A percentile compares a stretch with the other conserved stretches of the same genome.
These are phyloP conservation scores for Oryza punctata DNA, from an alignment of 176 grass and related monocot species.

Conservation along the genomic window DNA sequence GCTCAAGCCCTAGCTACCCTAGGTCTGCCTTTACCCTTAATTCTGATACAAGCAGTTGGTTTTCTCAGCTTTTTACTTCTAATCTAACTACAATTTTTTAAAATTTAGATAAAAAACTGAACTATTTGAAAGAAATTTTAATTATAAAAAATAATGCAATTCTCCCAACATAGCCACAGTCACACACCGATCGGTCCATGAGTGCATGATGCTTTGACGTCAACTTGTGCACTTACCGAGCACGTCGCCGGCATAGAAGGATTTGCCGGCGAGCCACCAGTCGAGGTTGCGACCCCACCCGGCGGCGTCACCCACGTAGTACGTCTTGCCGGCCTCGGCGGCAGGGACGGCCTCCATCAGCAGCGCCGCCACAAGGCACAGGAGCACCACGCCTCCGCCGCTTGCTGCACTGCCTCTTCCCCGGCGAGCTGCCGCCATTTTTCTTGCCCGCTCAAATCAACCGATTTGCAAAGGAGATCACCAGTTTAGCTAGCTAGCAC, in stretches of 20 bases:
- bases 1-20: no score
- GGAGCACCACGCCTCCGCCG: background rate
- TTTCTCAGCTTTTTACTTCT: no score
- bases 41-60: no score
- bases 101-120: no score
- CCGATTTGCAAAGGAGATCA: background rate
- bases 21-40: no score
- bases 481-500: background rate
- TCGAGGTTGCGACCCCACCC: conserved; percentile 36
- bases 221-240: background rate
- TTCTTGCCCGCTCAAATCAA: background rate
- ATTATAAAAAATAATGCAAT: no score
- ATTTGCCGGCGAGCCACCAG: conserved; percentile 26
- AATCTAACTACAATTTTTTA: no score
- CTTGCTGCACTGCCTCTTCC: conserved; percentile 45
- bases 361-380: background rate
- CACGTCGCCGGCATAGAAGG: conserved; percentile 48
- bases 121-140: no score
- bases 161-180: no score
- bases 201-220: background rate
- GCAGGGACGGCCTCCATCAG: background rate
- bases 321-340: conserved; percentile 15
- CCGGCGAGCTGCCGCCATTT: conserved; percentile 4
- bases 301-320: conserved; percentile 37
- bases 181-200: no score